A percentile compares a stretch with the other conserved stretches of the same genome.
phyloP scores from a whole-genome alignment of 352 stramenopile species.

The Globisporangium acanthophoron region DNA sequence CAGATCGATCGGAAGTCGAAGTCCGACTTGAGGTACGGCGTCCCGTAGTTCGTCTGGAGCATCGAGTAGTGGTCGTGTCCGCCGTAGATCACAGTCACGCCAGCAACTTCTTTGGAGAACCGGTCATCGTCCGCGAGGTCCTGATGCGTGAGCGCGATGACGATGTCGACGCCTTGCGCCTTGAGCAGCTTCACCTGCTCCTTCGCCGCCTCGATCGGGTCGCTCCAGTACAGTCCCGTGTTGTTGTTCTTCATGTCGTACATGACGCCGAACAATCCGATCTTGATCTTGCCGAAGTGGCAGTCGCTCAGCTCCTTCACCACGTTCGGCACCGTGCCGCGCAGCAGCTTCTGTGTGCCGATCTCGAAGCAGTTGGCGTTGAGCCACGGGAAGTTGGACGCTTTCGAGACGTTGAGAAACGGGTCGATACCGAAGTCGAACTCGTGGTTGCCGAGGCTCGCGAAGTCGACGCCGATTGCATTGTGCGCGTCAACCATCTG shows the following conservation, averaged over 20 bases:
- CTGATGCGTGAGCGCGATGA: constrained; percentile 75
- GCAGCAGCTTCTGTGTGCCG: constrained; percentile 30
- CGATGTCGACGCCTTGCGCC: constrained; percentile 44
- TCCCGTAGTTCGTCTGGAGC: constrained; percentile 61
- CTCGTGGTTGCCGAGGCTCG: constrained; percentile 71
- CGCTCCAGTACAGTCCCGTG: constrained; percentile 61
- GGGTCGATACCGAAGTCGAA: constrained; percentile 73
- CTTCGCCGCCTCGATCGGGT: constrained; percentile 51
- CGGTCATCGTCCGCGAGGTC: constrained; percentile 55
- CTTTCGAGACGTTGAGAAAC: constrained; percentile 57
- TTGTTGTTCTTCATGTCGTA: constrained; percentile 69
- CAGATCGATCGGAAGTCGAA: constrained; percentile 74
- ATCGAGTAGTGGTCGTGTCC: constrained; percentile 69
- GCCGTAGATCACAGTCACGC: constrained; percentile 61
- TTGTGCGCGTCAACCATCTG: constrained; percentile 79
- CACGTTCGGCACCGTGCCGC: constrained; percentile 36
- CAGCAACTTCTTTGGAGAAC: constrained; percentile 55
- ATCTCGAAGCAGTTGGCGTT: constrained; percentile 73
- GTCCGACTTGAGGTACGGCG: constrained; percentile 71
- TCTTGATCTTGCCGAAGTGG: constrained; percentile 35
- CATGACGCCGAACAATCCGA: constrained; percentile 74
- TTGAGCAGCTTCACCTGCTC: constrained; percentile 39
- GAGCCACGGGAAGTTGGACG: constrained; percentile 60
- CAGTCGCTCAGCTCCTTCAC: constrained; percentile 39
- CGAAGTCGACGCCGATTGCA: constrained; percentile 66